These are phyloP conservation scores for Gossypium australe DNA, from an alignment of 345 rosid genomes.

Conservation along the genomic window DNA sequence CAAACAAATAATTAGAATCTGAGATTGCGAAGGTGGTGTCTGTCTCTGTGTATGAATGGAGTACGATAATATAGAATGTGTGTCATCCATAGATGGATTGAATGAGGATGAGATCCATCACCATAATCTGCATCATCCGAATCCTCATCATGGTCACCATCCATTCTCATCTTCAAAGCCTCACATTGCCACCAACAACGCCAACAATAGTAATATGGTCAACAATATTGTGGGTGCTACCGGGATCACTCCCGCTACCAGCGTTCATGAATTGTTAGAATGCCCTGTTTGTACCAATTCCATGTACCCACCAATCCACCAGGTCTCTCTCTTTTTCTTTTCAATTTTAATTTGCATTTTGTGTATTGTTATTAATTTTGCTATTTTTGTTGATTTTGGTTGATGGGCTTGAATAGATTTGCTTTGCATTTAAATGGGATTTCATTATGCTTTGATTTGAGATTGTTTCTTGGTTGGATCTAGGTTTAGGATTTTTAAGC, in stretches of 20 bases:
- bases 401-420: slow-evolving; percentile 5
- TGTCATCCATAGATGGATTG: neutral
- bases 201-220: slow-evolving; percentile 19
- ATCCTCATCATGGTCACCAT: slow-evolving; percentile 33
- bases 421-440: neutral
- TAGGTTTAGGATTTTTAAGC: neutral
- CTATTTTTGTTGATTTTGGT: slow-evolving; percentile 3
- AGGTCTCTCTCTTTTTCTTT: slow-evolving; percentile 37
- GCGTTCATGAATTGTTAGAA: slow-evolving; percentile 93
- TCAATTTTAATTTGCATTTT: neutral
- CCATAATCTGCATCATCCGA: slow-evolving; percentile 8
- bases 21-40: neutral
- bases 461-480: neutral
- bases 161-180: slow-evolving; percentile 66
- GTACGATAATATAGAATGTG: slow-evolving; percentile 33
- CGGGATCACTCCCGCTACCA: slow-evolving; percentile 67
- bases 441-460: neutral
- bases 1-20: neutral
- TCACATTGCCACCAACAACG: slow-evolving; percentile 30
- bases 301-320: slow-evolving; percentile 99
- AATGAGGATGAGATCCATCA: neutral
- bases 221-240: slow-evolving; percentile 48
- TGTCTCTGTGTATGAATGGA: slow-evolving; percentile 41
- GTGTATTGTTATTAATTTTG: neutral
- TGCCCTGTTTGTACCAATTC: slow-evolving; percentile 99